These are phyloP conservation scores for Cymodocea nodosa DNA, from an alignment of 116 monocot species.

Conservation along the genomic window DNA sequence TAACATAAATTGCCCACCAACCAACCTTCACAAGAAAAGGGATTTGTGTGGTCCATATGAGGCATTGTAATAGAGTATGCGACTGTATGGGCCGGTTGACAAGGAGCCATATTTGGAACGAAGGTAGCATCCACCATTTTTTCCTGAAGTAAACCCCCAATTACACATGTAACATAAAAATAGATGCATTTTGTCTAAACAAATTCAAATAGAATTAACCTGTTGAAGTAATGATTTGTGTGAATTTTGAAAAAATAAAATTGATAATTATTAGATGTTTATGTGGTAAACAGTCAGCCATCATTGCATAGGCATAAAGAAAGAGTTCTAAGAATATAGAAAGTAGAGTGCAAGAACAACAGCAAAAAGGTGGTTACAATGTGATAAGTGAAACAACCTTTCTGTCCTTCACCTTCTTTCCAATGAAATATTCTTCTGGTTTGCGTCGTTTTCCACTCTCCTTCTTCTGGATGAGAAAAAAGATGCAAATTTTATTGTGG, in stretches of 20 bases:
- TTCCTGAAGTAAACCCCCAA: slow-evolving; percentile 30
- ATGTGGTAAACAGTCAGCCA: no score
- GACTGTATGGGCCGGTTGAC: slow-evolving; percentile 12
- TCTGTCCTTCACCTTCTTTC: slow-evolving; percentile 56
- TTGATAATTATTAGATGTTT: no score
- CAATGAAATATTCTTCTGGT: slow-evolving; percentile 48
- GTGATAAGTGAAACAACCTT: slow-evolving; percentile 27
- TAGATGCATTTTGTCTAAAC: not conserved
- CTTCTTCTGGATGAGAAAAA: slow-evolving; percentile 23
- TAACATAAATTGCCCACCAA: no score
- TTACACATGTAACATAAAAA: not conserved
- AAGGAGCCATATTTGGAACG: slow-evolving; percentile 12
- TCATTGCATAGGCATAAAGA: no score
- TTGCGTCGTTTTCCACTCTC: slow-evolving; percentile 58
- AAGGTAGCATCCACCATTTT: slow-evolving; percentile 31
- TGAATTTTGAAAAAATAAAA: no score
- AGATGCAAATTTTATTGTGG: not conserved
- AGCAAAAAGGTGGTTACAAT: not conserved
- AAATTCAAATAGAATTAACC: no score
- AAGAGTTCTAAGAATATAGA: not conserved
- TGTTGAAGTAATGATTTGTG: no score
- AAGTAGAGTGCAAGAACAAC: not conserved
- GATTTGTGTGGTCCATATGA: slow-evolving; percentile 23
- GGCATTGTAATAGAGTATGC: slow-evolving; percentile 28
- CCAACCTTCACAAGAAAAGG: slow-evolving; percentile 50